phyloP scores from a whole-genome alignment of 148 eudicot genomes.

The Simmondsia chinensis region DNA sequence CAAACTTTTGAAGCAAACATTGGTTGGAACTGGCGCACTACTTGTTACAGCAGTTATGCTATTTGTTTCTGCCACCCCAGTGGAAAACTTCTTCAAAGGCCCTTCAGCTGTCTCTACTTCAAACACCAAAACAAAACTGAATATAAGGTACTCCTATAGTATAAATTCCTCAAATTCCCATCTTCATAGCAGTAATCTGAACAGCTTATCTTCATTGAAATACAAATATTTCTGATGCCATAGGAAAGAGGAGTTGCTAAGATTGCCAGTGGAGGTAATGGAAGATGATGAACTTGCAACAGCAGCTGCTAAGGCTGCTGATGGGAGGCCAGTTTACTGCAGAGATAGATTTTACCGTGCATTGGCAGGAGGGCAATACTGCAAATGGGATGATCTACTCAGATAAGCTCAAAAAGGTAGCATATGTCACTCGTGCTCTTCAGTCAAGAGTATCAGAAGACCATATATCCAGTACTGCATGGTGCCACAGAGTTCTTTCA shows the following conservation, averaged over 20 bases:
- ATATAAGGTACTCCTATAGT: slow-evolving; percentile 39
- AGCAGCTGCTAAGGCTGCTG: slow-evolving; percentile 96
- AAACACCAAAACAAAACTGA: slow-evolving; percentile 35
- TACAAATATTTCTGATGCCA: slow-evolving; percentile 1
- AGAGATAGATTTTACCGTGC: slow-evolving; percentile 85
- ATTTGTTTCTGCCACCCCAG: slow-evolving; percentile 80
- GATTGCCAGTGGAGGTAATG: slow-evolving; percentile 65
- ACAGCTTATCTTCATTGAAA: not conserved
- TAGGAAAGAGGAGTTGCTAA: slow-evolving; percentile 81
- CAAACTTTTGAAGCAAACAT: slow-evolving; percentile 86
- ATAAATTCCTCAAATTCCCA: not conserved
- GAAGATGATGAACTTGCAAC: slow-evolving; percentile 82
- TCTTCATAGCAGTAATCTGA: not conserved
- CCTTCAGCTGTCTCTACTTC: slow-evolving; percentile 26
- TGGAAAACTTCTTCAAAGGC: slow-evolving; percentile 56
- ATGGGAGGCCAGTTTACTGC: slow-evolving; percentile 95
- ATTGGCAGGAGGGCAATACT: slow-evolving; percentile 96
- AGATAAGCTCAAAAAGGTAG: slow-evolving; percentile 28
- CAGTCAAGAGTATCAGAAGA: not conserved
- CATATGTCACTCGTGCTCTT: not conserved
- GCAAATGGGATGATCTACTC: slow-evolving; percentile 95
- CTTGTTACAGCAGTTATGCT: slow-evolving; percentile 61
- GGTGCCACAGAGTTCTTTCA: no score
- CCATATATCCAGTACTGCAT: no score
- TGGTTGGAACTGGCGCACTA: slow-evolving; percentile 80